A percentile compares a stretch with the other conserved stretches of the same genome.
These are phyloP conservation scores for Coleophoma eucalyptorum DNA, from an alignment of 2,329 filamentous ascomycete species.

Conservation along the genomic window DNA sequence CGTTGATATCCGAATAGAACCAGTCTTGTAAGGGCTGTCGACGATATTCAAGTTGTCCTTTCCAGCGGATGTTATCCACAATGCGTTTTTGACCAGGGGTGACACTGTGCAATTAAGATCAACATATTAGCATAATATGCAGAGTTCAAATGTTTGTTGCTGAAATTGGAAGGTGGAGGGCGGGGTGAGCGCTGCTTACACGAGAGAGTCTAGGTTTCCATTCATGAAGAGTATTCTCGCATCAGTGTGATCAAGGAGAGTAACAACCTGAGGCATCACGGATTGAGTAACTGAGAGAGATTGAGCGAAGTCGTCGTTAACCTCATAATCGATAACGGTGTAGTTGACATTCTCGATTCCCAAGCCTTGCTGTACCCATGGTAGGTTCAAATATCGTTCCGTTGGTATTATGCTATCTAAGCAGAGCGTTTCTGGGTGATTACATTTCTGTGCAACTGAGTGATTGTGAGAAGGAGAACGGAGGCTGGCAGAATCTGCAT, in stretches of 20 bases:
- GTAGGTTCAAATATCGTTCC: neutral
- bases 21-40: neutral
- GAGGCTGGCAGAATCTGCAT: neutral
- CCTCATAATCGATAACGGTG: neutral
- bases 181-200: neutral
- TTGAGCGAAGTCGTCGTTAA: neutral
- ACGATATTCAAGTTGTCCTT: neutral
- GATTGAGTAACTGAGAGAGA: neutral
- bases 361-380: neutral
- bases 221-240: neutral
- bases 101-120: neutral
- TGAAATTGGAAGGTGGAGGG: neutral
- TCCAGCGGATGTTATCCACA: neutral
- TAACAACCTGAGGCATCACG: neutral
- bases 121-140: neutral
- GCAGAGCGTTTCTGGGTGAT: neutral
- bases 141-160: neutral
- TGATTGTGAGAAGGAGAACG: neutral
- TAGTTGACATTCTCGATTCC: neutral
- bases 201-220: neutral
- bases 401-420: neutral
- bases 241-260: neutral
- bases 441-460: neutral
- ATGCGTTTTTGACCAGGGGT: neutral
- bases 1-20: neutral